A percentile compares a stretch with the other conserved stretches of the same genome.
Conservation (phyloP, 2,329 filamentous ascomycete species). For the Exserohilum rostratum region DNA sequence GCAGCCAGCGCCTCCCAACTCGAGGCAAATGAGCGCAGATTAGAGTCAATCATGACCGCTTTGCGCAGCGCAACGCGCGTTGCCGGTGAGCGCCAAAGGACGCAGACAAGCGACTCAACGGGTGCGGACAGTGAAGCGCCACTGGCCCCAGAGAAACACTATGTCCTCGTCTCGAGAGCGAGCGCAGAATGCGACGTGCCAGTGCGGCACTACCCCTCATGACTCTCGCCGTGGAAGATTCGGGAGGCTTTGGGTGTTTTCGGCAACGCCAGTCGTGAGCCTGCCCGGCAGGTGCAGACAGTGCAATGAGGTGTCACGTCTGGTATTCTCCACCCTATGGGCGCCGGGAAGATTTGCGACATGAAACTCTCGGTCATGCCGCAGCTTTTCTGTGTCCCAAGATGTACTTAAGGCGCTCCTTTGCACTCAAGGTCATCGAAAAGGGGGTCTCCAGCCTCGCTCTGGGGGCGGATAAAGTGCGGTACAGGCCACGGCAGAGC, state of each 20-base stretch:
- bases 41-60: background rate
- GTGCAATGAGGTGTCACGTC: slow-evolving; percentile 4
- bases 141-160: slow-evolving; percentile 1
- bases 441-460: background rate
- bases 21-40: background rate
- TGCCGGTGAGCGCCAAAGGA: background rate
- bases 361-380: background rate
- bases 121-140: slow-evolving; percentile 1
- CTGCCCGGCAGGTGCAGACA: slow-evolving; percentile 3
- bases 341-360: background rate
- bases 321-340: background rate
- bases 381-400: background rate
- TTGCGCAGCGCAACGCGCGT: background rate
- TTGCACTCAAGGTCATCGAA: slow-evolving; percentile 1
- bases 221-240: background rate
- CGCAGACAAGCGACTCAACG: background rate
- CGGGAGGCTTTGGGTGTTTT: slow-evolving; percentile 21
- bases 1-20: background rate
- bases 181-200: background rate
- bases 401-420: background rate
- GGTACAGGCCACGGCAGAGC: background rate
- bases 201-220: slow-evolving; percentile 18
- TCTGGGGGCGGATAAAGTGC: background rate
- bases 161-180: slow-evolving; percentile 1
- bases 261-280: slow-evolving; percentile 16